Evolutionary conservation across 1,284 basidiomycete genomes (phyloP).

Genomic region (Heterobasidion irregulare): DNA sequence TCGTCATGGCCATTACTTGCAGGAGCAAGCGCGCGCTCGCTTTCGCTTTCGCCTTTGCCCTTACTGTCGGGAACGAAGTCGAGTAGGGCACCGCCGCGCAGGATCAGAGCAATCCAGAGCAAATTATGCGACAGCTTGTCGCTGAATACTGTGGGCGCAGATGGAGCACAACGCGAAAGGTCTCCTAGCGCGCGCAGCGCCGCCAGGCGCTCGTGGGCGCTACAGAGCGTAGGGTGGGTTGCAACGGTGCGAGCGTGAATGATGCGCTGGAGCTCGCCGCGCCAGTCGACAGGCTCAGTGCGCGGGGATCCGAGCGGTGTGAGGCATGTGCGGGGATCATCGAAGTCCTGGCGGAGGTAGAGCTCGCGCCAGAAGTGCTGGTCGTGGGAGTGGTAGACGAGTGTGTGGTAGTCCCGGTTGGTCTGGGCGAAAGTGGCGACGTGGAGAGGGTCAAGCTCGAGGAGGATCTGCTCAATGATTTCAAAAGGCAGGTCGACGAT

Average conservation of each 20-base stretch:
- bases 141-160: constrained; percentile 21
- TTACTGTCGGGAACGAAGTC: constrained; percentile 10
- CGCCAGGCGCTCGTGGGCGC: constrained; percentile 26
- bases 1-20: too few species aligned
- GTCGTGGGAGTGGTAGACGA: constrained; percentile 38
- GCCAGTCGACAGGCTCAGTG: constrained; percentile 41
- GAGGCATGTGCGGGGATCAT: constrained; percentile 45
- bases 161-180: constrained; percentile 32
- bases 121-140: constrained; percentile 39
- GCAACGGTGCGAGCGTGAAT: constrained; percentile 40
- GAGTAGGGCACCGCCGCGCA: constrained; percentile 35
- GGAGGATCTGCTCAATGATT: constrained; percentile 44
- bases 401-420: constrained; percentile 29
- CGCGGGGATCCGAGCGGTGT: constrained; percentile 29
- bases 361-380: constrained; percentile 51
- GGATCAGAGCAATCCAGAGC: constrained; percentile 37
- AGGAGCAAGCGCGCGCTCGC: too few species aligned
- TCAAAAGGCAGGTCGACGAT: constrained; percentile 37
- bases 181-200: constrained; percentile 41
- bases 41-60: too few species aligned
- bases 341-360: constrained; percentile 49
- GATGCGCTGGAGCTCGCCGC: constrained; percentile 38
- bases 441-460: constrained; percentile 46
- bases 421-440: constrained; percentile 41
- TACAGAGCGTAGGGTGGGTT: constrained; percentile 22